Conservation (phyloP, 2,329 filamentous ascomycete species). For the Saccharata proteae region DNA sequence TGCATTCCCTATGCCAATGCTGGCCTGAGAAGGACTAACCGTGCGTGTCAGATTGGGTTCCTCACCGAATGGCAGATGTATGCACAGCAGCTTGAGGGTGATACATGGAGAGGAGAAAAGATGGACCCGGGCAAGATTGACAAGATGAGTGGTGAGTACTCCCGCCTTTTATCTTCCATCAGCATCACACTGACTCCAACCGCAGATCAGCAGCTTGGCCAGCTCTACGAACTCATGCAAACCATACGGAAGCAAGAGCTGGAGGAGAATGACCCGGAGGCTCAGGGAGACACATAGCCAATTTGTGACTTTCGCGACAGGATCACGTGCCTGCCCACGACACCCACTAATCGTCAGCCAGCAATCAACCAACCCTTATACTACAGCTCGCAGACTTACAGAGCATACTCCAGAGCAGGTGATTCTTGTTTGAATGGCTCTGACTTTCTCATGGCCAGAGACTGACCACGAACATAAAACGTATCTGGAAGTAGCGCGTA, state of each 20-base stretch:
- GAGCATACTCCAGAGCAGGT: no score
- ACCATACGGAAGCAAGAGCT: slow-evolving; percentile 50
- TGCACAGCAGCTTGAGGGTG: slow-evolving; percentile 81
- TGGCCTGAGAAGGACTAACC: no score
- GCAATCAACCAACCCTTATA: no score
- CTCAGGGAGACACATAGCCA: slow-evolving; percentile 16
- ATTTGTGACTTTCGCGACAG: no score
- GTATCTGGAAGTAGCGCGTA: no score
- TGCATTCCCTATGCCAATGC: slow-evolving; percentile 16
- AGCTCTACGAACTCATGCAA: slow-evolving; percentile 89
- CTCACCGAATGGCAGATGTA: slow-evolving; percentile 95
- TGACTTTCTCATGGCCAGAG: no score
- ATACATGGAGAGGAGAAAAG: slow-evolving; percentile 72
- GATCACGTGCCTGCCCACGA: no score
- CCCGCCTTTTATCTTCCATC: neutral
- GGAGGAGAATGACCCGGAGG: slow-evolving; percentile 34
- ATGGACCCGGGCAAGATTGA: slow-evolving; percentile 73
- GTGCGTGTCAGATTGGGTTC: slow-evolving; percentile 66
- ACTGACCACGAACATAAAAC: no score
- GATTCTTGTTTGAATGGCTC: no score
- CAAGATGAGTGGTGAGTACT: slow-evolving; percentile 78
- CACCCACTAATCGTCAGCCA: no score
- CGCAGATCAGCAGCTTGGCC: slow-evolving; percentile 62
- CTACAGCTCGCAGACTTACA: no score
- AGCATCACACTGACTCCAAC: neutral